phyloP scores from a whole-genome alignment of 768 basidiomycete species.

The Lactarius psammicola region DNA sequence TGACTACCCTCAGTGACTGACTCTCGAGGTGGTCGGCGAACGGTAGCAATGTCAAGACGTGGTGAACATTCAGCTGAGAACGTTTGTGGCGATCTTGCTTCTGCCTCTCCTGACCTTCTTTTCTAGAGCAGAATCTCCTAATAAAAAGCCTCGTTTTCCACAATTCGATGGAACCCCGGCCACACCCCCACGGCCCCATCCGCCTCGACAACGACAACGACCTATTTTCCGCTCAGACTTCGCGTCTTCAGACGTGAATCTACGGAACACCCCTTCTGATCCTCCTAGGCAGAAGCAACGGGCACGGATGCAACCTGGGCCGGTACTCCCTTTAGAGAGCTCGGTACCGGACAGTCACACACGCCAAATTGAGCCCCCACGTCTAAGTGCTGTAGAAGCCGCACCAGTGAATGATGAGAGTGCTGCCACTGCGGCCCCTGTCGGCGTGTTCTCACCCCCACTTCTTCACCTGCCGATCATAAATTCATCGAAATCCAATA shows the following conservation, averaged over 20 bases:
- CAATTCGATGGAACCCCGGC: not conserved
- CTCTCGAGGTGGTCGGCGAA: no score
- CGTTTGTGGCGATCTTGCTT: no score
- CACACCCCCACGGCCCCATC: not conserved
- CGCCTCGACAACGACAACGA: not conserved
- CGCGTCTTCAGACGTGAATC: not conserved
- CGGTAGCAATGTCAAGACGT: not conserved
- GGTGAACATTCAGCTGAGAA: not conserved
- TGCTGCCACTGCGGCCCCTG: not conserved
- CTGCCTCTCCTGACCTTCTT: not conserved
- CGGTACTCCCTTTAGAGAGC: not conserved
- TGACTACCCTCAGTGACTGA: not conserved
- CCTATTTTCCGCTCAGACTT: constrained; percentile 19
- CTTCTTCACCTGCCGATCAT: not conserved
- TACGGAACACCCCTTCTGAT: not conserved
- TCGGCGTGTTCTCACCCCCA: not conserved
- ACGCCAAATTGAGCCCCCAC: not conserved
- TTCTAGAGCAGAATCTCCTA: not conserved
- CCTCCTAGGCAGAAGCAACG: constrained; percentile 1
- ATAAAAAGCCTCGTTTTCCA: constrained; percentile 1
- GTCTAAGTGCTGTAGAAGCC: not conserved
- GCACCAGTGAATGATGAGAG: constrained; percentile 7
- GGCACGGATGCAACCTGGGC: not conserved
- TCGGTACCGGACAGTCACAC: not conserved
- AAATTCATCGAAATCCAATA: not conserved